Evolutionary conservation across 768 basidiomycete species (phyloP).

Genomic region (Epithele typhae): DNA sequence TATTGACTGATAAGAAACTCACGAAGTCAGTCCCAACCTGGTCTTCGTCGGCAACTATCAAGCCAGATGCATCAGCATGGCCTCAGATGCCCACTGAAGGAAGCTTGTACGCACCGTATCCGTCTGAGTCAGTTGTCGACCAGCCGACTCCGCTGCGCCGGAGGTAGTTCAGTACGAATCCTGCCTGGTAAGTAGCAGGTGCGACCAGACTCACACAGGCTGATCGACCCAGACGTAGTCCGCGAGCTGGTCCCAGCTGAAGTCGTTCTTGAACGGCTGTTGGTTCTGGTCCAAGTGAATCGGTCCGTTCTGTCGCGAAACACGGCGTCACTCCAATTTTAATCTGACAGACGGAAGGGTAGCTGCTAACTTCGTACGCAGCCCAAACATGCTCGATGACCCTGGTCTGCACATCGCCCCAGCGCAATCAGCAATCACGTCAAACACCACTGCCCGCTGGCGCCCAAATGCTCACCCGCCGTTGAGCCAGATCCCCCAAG

Average conservation of each 20-base stretch:
- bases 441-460: not conserved
- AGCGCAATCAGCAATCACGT: not conserved
- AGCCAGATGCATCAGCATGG: not conserved
- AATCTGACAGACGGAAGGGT: not conserved
- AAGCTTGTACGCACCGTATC: conserved; percentile 36
- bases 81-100: too few relatives aligned
- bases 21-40: conserved; percentile 54
- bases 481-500: conserved; percentile 36
- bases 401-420: conserved; percentile 44
- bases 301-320: conserved; percentile 55
- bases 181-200: conserved; percentile 2
- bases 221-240: conserved; percentile 76
- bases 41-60: conserved; percentile 41
- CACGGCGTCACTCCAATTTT: too few relatives aligned
- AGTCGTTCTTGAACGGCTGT: conserved; percentile 39
- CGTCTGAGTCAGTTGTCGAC: conserved; percentile 56
- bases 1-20: conserved; percentile 19
- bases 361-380: conserved; percentile 50
- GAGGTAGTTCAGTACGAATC: too few relatives aligned
- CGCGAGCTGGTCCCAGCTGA: conserved; percentile 55
- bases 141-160: conserved; percentile 54
- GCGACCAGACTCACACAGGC: conserved; percentile 43
- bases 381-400: conserved; percentile 61
- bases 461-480: conserved; percentile 23
- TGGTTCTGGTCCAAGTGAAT: conserved; percentile 50